Evolutionary conservation across 2,329 filamentous ascomycete species (phyloP), one percentile per base, ranked within the genome.

Genomic region (Ophioceras dolichostomum): DNA sequence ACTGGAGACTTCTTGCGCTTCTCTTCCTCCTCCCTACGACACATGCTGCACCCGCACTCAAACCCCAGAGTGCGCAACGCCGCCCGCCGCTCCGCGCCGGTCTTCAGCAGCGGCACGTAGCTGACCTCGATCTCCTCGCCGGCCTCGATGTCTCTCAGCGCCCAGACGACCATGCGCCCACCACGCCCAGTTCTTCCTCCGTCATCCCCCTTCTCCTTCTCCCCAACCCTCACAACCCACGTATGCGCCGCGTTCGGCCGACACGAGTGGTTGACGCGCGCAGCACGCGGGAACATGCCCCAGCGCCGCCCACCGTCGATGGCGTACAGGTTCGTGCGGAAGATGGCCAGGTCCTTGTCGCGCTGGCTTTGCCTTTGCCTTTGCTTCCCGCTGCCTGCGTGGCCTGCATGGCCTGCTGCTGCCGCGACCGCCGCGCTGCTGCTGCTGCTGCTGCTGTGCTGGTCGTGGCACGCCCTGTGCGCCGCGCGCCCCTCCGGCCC

Each of bases 241-340:
- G 44, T 44, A 37, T 56, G 59, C 37, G 42, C 50, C 1, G 57
- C 53, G 35, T 61, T 62, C 3, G 59, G 56, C 22, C 48, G 51
- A 47, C 59, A 62, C 10, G 46, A 48, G 43, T 62, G 59, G 39
- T 62, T 62, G 48, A 61, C 55, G 18, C 58, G 53, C 6, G 56
- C 47, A 18, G 56, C 50, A 27, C 50, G 40, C 6, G 50, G 47
- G 36, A 60, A 61, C 14, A 62, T 49, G 7, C 36, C 39, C 39
- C 39, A 41, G 19, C 27, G 35, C 10, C n/a, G 20, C 21, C 36
- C 20, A 27, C 13, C 24, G n/a, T 20, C 28, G 20, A 52, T 50
- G 37, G 56, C 52, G 52, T 59, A 61, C 38, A 54, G 58, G 44
- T 63, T 62, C 24, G 52, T 61, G 41, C 58, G 57, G 43, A 63